phyloP scores from a whole-genome alignment of 2,329 filamentous ascomycete genomes.

The Chaetoscypha palmicola region DNA sequence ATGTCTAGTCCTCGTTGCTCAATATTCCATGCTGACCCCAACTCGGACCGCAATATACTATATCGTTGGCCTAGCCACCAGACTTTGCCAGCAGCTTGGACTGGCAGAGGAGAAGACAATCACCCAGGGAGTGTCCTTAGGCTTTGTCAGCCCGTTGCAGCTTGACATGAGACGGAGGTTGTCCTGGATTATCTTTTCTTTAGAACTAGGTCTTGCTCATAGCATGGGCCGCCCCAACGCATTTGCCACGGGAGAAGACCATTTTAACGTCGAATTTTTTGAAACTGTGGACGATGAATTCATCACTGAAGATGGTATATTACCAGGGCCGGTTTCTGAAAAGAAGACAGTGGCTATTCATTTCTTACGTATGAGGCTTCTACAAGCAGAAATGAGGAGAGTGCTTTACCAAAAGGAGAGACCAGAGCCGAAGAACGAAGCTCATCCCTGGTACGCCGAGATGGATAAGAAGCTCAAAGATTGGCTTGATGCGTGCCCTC shows the following conservation, averaged over 20 bases:
- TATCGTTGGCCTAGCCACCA: slow-evolving; percentile 78
- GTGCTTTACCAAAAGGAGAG: slow-evolving; percentile 81
- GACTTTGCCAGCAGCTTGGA: slow-evolving; percentile 83
- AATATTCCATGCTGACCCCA: slow-evolving; percentile 88
- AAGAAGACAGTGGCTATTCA: slow-evolving; percentile 88
- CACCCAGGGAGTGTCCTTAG: slow-evolving; percentile 47
- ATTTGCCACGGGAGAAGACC: slow-evolving; percentile 74
- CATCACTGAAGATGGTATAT: slow-evolving; percentile 72
- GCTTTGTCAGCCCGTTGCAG: slow-evolving; percentile 60
- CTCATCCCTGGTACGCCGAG: slow-evolving; percentile 77
- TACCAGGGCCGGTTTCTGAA: slow-evolving; percentile 63
- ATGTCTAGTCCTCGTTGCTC: slow-evolving; percentile 77
- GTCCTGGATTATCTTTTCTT: slow-evolving; percentile 79
- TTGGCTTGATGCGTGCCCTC: slow-evolving; percentile 73
- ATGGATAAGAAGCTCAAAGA: slow-evolving; percentile 73
- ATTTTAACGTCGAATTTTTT: slow-evolving; percentile 82
- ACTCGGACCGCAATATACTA: slow-evolving; percentile 91
- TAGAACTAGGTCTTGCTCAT: slow-evolving; percentile 85
- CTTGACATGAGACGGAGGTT: slow-evolving; percentile 85
- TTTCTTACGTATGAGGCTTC: slow-evolving; percentile 82
- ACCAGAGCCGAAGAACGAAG: slow-evolving; percentile 66
- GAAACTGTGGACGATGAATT: slow-evolving; percentile 73
- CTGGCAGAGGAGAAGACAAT: slow-evolving; percentile 87
- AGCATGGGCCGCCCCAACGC: slow-evolving; percentile 81
- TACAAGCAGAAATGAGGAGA: slow-evolving; percentile 82